phyloP scores from a whole-genome alignment of 2,329 filamentous ascomycete genomes.

The Venturia pyrina region DNA sequence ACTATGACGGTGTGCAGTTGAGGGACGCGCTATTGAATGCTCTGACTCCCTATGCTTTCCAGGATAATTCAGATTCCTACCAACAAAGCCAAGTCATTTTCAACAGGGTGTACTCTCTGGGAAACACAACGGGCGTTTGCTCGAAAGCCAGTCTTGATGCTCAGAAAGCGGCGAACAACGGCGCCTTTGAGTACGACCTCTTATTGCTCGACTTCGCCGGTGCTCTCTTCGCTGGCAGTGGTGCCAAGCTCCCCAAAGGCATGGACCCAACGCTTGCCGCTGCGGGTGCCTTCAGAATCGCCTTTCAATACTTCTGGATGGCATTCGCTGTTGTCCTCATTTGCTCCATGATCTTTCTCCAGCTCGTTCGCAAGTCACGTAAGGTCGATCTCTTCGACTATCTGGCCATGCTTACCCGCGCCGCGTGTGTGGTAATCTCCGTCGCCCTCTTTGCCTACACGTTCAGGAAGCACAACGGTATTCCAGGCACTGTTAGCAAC shows the following conservation, averaged over 20 bases:
- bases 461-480: background rate
- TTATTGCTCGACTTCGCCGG: background rate
- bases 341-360: background rate
- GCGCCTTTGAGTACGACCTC: background rate
- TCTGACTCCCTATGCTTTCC: background rate
- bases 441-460: background rate
- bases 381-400: background rate
- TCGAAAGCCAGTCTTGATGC: background rate
- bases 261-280: background rate
- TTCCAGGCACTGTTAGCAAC: background rate
- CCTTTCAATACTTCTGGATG: background rate
- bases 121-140: background rate
- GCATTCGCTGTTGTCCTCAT: background rate
- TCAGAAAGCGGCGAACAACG: background rate
- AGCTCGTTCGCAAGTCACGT: background rate
- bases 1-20: background rate
- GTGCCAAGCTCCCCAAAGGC: background rate
- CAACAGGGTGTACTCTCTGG: background rate
- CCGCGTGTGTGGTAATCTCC: background rate
- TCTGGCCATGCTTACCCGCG: background rate
- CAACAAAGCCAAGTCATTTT: background rate
- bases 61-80: background rate
- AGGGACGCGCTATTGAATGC: background rate
- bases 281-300: background rate
- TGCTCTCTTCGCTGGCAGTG: background rate